Base-by-base conservation (phyloP, 306 rosid genomes). In the Dryas octopetala region DNA sequence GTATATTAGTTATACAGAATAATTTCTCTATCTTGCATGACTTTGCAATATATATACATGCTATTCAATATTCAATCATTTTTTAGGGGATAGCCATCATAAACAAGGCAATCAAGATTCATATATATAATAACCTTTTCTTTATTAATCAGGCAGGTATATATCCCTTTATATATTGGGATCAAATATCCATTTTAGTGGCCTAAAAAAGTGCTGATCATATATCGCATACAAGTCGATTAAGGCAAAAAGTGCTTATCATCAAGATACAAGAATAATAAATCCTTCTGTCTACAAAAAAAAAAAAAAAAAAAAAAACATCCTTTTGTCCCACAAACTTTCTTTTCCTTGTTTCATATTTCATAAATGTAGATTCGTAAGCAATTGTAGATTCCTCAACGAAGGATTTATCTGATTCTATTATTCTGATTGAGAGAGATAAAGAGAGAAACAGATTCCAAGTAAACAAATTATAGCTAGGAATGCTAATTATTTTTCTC, bases 81-180 rank as follows among this genome's bases (percentile, higher is more conserved):
- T 32, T 73, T 59, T 46, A 73, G 76, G 68, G 66, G 17, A 60
- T 68, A 60, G 76, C 47, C 38, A 60, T 73, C 12, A 17, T 55
- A 57, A 58, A 52, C 47, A 52, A 55, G 55, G 55, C 55, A 46
- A 59, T 59, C 64, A 54, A 53, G 40, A 52, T 54, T 44, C 5
- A 11, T 38, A 28, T 32, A 32, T 32, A 12, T 12, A 19, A 19
- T n/a, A 12, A 5, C 7, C 16, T 61, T 28, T 38, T 32, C 14
- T 26, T 32, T 7, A 61, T 41, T 61, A 32, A 32, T 32, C 38
- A 32, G 45, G 7, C 1, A 44, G 17, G 68, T 6, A 40, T 10
- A 17, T n/a, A 4, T 65, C 3, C 4, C 23, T 9, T 15, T 16
- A 16, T 17, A 44, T 44, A 4, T 58, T 4, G 1, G 16, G 52